Evolutionary conservation across 2,329 filamentous ascomycete genomes (phyloP).

Genomic region (Colletotrichum agaves): DNA sequence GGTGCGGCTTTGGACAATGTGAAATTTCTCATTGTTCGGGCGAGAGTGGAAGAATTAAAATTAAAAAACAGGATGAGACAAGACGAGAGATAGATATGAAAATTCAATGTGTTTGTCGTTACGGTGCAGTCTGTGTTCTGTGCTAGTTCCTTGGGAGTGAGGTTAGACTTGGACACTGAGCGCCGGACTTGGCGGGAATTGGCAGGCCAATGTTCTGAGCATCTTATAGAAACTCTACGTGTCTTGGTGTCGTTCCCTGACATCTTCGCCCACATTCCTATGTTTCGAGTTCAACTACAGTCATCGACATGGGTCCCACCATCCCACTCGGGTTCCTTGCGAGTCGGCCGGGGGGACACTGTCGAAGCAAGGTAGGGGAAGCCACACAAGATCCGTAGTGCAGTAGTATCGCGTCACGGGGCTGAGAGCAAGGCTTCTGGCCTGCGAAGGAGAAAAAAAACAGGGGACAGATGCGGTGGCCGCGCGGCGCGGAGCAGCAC

Average conservation of each 20-base stretch:
- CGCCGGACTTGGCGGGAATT: background rate
- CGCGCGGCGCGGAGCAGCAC: background rate
- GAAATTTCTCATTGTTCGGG: background rate
- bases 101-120: constrained; percentile 7
- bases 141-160: background rate
- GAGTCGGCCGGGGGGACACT: background rate
- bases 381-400: background rate
- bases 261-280: background rate
- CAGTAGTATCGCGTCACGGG: background rate
- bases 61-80: background rate
- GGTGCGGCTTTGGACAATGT: background rate
- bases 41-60: background rate
- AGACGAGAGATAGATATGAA: constrained; percentile 24
- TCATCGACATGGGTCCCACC: background rate
- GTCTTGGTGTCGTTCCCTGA: background rate
- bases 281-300: background rate
- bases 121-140: background rate
- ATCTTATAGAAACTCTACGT: background rate
- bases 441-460: background rate
- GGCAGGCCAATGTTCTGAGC: background rate
- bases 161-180: background rate
- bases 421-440: constrained; percentile 13
- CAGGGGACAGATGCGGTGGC: constrained; percentile 8
- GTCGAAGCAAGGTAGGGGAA: background rate
- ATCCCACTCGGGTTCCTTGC: background rate